A percentile compares a stretch with the other conserved stretches of the same genome.
Conservation (phyloP, 2,329 filamentous ascomycete species). For the Penicillium sp. region DNA sequence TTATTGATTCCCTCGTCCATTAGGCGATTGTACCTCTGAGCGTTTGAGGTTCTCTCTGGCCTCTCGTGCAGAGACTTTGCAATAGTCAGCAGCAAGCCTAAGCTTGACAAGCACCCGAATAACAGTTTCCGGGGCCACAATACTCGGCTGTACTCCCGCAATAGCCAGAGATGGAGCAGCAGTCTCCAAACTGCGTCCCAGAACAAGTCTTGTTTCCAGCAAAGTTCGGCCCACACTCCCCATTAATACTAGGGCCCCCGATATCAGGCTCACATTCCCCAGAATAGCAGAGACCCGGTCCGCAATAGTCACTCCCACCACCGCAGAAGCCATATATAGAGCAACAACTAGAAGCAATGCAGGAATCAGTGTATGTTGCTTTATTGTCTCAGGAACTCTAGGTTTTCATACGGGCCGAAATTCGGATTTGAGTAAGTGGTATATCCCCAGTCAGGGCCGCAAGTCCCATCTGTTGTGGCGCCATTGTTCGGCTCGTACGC, state of each 20-base stretch:
- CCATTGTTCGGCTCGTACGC: not conserved
- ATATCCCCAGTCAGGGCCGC: too few species aligned
- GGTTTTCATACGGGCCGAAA: too few species aligned
- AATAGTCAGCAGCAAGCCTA: not conserved
- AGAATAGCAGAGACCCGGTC: slow-evolving; percentile 30
- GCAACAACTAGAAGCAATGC: slow-evolving; percentile 13
- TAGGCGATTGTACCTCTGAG: too few species aligned
- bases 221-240: slow-evolving; percentile 32
- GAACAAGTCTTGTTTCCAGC: slow-evolving; percentile 35
- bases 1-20: too few species aligned
- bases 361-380: not conserved
- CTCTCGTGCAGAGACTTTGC: too few species aligned
- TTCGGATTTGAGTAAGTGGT: not conserved
- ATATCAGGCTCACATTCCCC: slow-evolving; percentile 30
- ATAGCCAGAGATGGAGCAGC: slow-evolving; percentile 31
- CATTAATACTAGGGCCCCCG: slow-evolving; percentile 28
- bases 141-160: slow-evolving; percentile 32
- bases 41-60: too few species aligned
- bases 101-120: slow-evolving; percentile 24
- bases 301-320: slow-evolving; percentile 28
- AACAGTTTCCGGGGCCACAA: slow-evolving; percentile 29
- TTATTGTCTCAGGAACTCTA: too few species aligned
- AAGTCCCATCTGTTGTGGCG: not conserved
- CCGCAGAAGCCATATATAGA: slow-evolving; percentile 27
- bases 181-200: slow-evolving; percentile 34